These are phyloP conservation scores for Mesembryanthemum crystallinum DNA, from an alignment of 148 eudicot species.

Conservation along the genomic window DNA sequence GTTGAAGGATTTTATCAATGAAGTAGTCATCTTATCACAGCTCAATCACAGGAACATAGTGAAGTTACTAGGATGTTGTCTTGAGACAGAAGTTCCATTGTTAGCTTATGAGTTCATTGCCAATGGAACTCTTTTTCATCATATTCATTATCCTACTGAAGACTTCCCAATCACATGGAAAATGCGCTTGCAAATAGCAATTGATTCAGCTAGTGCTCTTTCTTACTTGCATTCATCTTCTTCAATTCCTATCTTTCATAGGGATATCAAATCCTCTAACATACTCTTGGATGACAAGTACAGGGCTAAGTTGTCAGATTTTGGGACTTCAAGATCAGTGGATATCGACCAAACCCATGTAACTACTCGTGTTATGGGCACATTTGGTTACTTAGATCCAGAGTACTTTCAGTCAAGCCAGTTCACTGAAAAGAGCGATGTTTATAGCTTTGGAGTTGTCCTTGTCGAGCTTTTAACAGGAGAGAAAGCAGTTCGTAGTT, in stretches of 20 bases:
- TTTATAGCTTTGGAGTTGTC: constrained; percentile 43
- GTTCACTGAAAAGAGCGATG: constrained; percentile 41
- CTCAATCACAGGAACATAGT: constrained; percentile 42
- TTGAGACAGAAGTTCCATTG: constrained; percentile 34
- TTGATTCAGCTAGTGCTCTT: constrained; percentile 34
- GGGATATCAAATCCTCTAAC: constrained; percentile 46
- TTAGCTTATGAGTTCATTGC: constrained; percentile 35
- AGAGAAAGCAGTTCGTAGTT: constrained; percentile 28
- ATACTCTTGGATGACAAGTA: constrained; percentile 37
- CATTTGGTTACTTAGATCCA: constrained; percentile 44
- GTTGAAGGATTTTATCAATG: constrained; percentile 35
- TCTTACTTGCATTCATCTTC: constrained; percentile 33
- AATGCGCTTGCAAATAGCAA: constrained; percentile 36
- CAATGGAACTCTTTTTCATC: constrained; percentile 32
- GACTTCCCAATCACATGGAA: constrained; percentile 38
- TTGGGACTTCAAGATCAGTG: constrained; percentile 34
- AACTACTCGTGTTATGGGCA: constrained; percentile 38
- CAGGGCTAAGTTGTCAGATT: constrained; percentile 35
- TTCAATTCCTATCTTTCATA: constrained; percentile 30
- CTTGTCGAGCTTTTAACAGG: constrained; percentile 39
- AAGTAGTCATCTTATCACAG: constrained; percentile 35
- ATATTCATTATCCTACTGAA: constrained; percentile 31
- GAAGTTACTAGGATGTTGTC: constrained; percentile 31
- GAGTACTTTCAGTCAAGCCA: constrained; percentile 40
- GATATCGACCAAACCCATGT: constrained; percentile 38